A percentile compares a stretch with the other conserved stretches of the same genome.
phyloP scores from a whole-genome alignment of 225 moss, liverwort and hornwort species.

The Neckera pumila region DNA sequence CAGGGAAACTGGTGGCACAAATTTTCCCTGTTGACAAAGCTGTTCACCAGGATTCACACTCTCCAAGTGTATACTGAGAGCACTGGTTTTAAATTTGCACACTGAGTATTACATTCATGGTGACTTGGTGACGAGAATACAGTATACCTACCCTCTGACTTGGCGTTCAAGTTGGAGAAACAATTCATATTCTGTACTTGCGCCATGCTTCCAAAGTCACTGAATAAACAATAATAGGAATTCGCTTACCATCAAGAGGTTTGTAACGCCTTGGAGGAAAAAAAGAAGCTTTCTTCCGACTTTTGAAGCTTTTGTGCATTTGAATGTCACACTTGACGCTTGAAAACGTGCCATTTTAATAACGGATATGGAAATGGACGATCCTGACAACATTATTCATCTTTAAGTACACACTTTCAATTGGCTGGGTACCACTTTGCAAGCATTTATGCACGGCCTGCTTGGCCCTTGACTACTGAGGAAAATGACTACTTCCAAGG shows the following conservation, averaged over 20 bases:
- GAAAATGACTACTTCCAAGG: neutral
- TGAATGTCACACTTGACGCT: neutral
- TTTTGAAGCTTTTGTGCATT: neutral
- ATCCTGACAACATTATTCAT: neutral
- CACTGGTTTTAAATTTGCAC: neutral
- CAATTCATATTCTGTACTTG: neutral
- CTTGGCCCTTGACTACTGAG: neutral
- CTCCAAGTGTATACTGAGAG: neutral
- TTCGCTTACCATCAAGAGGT: neutral
- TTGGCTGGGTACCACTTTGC: no score
- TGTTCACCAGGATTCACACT: neutral
- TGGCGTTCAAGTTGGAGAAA: neutral
- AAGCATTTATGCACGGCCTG: neutral
- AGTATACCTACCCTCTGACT: neutral
- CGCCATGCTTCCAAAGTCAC: neutral
- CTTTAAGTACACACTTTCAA: neutral
- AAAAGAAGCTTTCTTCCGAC: neutral
- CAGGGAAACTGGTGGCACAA: neutral
- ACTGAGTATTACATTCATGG: neutral
- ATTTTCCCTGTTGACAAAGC: neutral
- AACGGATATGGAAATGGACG: neutral
- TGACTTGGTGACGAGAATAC: neutral
- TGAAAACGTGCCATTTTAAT: neutral
- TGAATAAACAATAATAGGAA: neutral
- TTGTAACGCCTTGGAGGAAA: neutral